Evolutionary conservation across 345 rosid genomes (phyloP).

Genomic region (Sisymbrium irio): DNA sequence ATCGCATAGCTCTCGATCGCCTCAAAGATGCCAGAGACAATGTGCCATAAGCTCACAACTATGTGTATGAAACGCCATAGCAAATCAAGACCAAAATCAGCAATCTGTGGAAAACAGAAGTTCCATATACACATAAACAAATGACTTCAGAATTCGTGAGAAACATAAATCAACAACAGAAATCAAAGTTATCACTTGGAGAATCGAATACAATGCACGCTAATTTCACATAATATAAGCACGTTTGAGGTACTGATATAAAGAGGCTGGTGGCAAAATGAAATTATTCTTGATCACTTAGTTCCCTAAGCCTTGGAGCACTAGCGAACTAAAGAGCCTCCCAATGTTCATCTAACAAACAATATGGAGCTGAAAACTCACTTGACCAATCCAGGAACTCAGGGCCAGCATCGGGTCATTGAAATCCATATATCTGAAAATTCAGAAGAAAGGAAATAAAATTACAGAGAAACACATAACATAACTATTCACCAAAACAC

Average conservation of each 20-base stretch:
- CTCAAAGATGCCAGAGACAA: slow-evolving; percentile 35
- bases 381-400: slow-evolving; percentile 26
- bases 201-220: not conserved
- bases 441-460: not conserved
- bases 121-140: not conserved
- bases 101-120: slow-evolving; percentile 44
- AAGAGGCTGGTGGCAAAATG: not conserved
- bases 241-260: not conserved
- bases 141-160: not conserved
- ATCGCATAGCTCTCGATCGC: slow-evolving; percentile 58
- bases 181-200: not conserved
- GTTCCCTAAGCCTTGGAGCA: not conserved
- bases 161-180: not conserved
- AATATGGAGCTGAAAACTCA: slow-evolving; percentile 10
- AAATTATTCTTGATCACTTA: not conserved
- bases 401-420: slow-evolving; percentile 11
- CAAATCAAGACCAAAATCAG: slow-evolving; percentile 39
- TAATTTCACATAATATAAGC: slow-evolving; percentile 7
- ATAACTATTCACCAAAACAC: too few species aligned
- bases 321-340: not conserved
- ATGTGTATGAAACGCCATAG: slow-evolving; percentile 72
- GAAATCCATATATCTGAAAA: slow-evolving; percentile 30
- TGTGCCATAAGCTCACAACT: slow-evolving; percentile 51
- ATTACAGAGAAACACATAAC: not conserved
- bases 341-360: not conserved